phyloP scores from a whole-genome alignment of 75 land plant genomes.

The Larix kaempferi region DNA sequence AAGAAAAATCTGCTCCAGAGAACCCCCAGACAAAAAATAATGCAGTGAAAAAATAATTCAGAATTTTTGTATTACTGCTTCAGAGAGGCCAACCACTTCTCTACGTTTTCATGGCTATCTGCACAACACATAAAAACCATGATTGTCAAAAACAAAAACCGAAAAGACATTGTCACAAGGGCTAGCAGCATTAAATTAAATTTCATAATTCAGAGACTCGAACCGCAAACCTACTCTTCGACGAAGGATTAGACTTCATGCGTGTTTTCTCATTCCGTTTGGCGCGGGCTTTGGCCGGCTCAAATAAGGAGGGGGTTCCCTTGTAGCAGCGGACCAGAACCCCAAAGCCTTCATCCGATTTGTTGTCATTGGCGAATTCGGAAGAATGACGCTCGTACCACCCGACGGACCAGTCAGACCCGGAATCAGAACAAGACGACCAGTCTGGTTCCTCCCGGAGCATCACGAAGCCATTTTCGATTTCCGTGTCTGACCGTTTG shows the following conservation, averaged over 20 bases:
- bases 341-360: constrained; percentile 22
- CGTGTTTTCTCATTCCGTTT: neutral
- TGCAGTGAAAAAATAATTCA: neutral
- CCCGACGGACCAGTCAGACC: constrained; percentile 35
- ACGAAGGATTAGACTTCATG: neutral
- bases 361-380: constrained; percentile 10
- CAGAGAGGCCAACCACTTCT: constrained; percentile 10
- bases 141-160: neutral
- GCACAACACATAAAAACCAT: neutral
- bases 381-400: constrained; percentile 28
- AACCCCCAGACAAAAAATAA: too few relatives aligned
- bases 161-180: neutral
- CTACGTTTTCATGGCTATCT: constrained; percentile 10
- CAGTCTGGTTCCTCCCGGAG: constrained; percentile 14
- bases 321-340: constrained; percentile 34
- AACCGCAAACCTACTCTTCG: neutral
- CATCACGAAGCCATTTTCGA: constrained; percentile 21
- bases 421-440: constrained; percentile 22
- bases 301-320: neutral
- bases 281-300: neutral
- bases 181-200: neutral
- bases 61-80: neutral
- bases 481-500: constrained; percentile 10
- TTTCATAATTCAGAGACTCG: neutral
- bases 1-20: too few relatives aligned